Base-by-base conservation (phyloP, 1,284 basidiomycete genomes). In the Coniferiporia weirii region DNA sequence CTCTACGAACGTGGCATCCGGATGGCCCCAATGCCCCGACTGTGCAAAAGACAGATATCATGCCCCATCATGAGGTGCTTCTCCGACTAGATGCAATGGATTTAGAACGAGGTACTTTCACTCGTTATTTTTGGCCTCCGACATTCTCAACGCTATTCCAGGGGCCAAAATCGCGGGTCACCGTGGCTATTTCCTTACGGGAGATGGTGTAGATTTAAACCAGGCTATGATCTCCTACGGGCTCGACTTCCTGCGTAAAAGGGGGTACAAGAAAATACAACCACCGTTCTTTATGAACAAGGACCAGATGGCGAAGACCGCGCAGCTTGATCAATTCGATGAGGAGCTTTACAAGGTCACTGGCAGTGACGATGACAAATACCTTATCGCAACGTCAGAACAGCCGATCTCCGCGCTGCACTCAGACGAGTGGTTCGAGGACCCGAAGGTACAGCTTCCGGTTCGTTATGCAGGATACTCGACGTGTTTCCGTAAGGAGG, bases 401-500 rank as follows among this genome's bases (percentile, higher is more conserved):
- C 96, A 99, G 72, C 97, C 96, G 50, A 95, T 99, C 73, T 98
- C 95, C 4, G 93, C 93, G 13, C 91, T 89, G 74, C 93, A 98
- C 77, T 85, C 89, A 40, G 94, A 96, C 69, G 97, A 99, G 75
- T 97, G 95, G 90, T 95, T 99, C 72, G 95, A 98, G 70, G 84
- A 84, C 70, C 95, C 95, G 3, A 86, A 93, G 63, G 85, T 83
- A 47, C 93, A 96, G 72, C 85, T 99, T 9, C 96, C 97, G 6
- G 83, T 98, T 71, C 81, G 82, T 75, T 95, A 87, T 68, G 91
- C 87, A 0, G 87, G 88, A 12, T 89, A 88, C 71, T 89, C 87
- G 68, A 99, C 96, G n/a, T 99, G 96, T 73, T 99, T 99, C 88
- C 85, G 97, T 51, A 99, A 98, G 75, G 96, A 99, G 76, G 96